Conservation (phyloP, 2,329 filamentous ascomycete species). For the Aspergillus sp. region DNA sequence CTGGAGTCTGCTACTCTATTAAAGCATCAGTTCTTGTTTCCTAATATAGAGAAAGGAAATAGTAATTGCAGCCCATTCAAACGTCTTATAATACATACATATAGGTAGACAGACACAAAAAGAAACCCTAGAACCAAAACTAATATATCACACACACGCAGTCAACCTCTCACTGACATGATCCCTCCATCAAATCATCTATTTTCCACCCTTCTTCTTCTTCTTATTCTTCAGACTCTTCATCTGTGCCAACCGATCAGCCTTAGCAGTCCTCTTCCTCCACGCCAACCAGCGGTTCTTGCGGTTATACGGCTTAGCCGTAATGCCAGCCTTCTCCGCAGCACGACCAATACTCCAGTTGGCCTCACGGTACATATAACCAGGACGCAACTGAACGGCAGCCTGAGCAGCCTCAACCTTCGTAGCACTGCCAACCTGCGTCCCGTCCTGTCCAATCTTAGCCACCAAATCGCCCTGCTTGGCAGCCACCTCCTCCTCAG, state of each 20-base stretch:
- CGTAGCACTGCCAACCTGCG: constrained; percentile 26
- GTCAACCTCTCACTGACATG: background rate
- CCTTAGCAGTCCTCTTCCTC: constrained; percentile 59
- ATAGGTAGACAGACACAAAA: background rate
- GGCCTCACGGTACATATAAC: constrained; percentile 65
- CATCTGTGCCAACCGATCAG: constrained; percentile 55
- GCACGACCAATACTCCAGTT: constrained; percentile 70
- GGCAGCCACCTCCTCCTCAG: constrained; percentile 17
- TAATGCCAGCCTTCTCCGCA: constrained; percentile 61
- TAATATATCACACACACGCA: background rate
- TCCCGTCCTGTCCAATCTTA: constrained; percentile 26
- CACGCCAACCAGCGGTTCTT: constrained; percentile 66
- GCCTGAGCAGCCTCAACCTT: constrained; percentile 28
- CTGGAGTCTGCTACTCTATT: background rate
- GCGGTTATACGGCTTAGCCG: constrained; percentile 58
- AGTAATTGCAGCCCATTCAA: background rate
- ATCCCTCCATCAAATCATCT: constrained; percentile 4
- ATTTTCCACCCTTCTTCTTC: constrained; percentile 41
- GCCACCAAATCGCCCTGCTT: constrained; percentile 30
- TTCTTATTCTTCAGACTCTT: constrained; percentile 55
- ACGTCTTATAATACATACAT: constrained; percentile 9
- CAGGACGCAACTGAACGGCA: constrained; percentile 50
- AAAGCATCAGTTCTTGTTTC: background rate
- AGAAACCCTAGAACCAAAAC: background rate
- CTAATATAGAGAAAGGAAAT: background rate